Base-by-base conservation (phyloP, 371 early-diverging fungal genomes). In the Conidiobolus coronatus region DNA sequence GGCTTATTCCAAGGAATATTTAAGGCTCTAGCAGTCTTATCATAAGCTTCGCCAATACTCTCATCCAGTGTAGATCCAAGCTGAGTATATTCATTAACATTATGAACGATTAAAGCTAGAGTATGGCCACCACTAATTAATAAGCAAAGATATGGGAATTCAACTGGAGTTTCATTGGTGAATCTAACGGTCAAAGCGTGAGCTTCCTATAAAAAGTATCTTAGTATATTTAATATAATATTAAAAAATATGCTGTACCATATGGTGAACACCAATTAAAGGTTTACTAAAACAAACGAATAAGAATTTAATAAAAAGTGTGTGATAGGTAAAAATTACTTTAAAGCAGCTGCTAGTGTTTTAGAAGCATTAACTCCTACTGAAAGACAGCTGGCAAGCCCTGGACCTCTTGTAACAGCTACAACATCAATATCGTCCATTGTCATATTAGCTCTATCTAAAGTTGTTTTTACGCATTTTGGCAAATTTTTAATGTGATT, bases 101-200 rank as follows among this genome's bases (percentile, higher is more conserved):
- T 61, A 37, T 77, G 69, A 0, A 68, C 78, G 1, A 77, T 55
- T 22, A 84, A 50, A 13, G 79, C 53, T 42, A 81, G 53, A 8
- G 85, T 84, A 53, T 86, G 86, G 6, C 86, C 86, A 47, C 86
- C 86, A 22, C 79, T 79, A 18, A 81, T 73, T 11, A 86, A 66
- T 40, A 84, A 62, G 17, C 76, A 71, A 55, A 81, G 60, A 47
- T 75, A 84, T 1, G 86, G 86, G 43, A 86, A 86, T 34, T 58
- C 52, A 0, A 71, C 65, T 14, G 42, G 34, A 14, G 22, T 35
- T 39, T 36, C 13, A 42, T 45, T 12, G 34, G 43, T 33, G 51
- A 81, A 55, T 13, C 79, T 63, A 24, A 77, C 77, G 42, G 75
- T 76, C 48, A 79, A 53, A 6, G 80, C 79, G 47, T 79, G 80